These are phyloP conservation scores for Polytrichum formosum DNA, from an alignment of 225 moss, liverwort and hornwort species.

Conservation along the genomic window DNA sequence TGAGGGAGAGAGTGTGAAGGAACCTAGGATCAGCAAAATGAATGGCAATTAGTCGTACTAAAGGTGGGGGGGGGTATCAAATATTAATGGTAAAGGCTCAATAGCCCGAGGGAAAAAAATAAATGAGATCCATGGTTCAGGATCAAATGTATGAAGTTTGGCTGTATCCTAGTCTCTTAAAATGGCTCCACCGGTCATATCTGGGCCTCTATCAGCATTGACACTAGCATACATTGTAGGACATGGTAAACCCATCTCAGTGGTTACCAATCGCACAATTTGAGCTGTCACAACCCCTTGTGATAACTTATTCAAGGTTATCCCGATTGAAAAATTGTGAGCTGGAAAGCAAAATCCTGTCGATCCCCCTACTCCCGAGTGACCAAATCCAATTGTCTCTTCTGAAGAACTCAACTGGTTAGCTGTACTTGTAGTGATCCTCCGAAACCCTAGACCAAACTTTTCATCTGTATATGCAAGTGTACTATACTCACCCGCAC, in stretches of 20 bases:
- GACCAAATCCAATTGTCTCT: constrained; percentile 64
- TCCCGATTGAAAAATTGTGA: constrained; percentile 66
- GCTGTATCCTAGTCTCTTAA: too few relatives aligned
- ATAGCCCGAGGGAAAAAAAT: too few relatives aligned
- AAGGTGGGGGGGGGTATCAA: too few relatives aligned
- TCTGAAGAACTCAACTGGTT: constrained; percentile 4
- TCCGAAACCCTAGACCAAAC: constrained; percentile 81
- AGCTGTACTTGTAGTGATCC: constrained; percentile 42
- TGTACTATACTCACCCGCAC: constrained; percentile 43
- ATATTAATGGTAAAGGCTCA: too few relatives aligned
- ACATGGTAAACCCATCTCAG: constrained; percentile 73
- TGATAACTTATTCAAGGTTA: constrained; percentile 83
- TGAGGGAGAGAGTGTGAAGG: too few relatives aligned
- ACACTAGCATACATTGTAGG: constrained; percentile 57
- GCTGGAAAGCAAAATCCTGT: constrained; percentile 82
- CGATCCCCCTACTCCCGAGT: constrained; percentile 86
- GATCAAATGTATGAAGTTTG: too few relatives aligned
- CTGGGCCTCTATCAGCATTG: constrained; percentile 50
- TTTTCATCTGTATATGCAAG: constrained; percentile 51
- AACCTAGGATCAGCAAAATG: too few relatives aligned
- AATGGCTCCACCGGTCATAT: constrained; percentile 51
- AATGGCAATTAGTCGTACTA: too few relatives aligned
- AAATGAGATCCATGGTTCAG: too few relatives aligned
- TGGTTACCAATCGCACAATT: constrained; percentile 67
- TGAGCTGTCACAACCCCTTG: constrained; percentile 72